These are phyloP conservation scores for Pseudonitzschia multiseries DNA, from an alignment of 108 stramenopile species.

Conservation along the genomic window DNA sequence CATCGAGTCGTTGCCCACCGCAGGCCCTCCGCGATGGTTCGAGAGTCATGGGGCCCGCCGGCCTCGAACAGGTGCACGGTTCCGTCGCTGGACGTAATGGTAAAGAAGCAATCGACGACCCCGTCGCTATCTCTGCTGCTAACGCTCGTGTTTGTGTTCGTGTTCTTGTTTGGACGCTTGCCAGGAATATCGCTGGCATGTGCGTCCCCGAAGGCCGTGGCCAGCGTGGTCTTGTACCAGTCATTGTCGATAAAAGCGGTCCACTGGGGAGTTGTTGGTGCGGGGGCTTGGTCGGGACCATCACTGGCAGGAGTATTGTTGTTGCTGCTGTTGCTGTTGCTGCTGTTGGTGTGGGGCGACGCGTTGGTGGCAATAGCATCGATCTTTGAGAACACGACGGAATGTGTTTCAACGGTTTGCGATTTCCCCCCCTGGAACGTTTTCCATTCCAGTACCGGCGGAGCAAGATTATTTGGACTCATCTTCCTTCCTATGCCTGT, in stretches of 20 bases:
- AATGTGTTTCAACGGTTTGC: conserved; percentile 27
- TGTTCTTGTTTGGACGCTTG: neutral
- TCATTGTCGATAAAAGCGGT: neutral
- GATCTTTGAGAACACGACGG: conserved; percentile 50
- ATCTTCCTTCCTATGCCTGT: neutral
- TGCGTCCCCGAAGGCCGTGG: conserved; percentile 7
- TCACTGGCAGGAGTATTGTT: neutral
- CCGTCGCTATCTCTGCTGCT: conserved; percentile 9
- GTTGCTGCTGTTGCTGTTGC: neutral
- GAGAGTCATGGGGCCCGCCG: conserved; percentile 36
- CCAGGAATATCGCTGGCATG: conserved; percentile 5
- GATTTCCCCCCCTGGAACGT: conserved; percentile 46
- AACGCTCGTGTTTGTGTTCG: neutral
- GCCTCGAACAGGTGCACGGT: conserved; percentile 72
- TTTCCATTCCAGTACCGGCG: conserved; percentile 69
- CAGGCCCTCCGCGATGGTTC: conserved; percentile 60
- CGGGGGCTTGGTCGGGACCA: too few species aligned
- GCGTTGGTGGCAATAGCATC: conserved; percentile 42
- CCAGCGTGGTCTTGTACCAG: conserved; percentile 17
- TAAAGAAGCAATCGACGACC: conserved; percentile 52
- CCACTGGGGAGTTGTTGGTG: neutral
- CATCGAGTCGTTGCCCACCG: conserved; percentile 50
- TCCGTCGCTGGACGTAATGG: conserved; percentile 67
- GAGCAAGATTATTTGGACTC: conserved; percentile 28
- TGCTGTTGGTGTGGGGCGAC: neutral